Evolutionary conservation across 2,329 filamentous ascomycete genomes (phyloP), one percentile per base, ranked within the genome.

Genomic region (Fusarium camptoceras): DNA sequence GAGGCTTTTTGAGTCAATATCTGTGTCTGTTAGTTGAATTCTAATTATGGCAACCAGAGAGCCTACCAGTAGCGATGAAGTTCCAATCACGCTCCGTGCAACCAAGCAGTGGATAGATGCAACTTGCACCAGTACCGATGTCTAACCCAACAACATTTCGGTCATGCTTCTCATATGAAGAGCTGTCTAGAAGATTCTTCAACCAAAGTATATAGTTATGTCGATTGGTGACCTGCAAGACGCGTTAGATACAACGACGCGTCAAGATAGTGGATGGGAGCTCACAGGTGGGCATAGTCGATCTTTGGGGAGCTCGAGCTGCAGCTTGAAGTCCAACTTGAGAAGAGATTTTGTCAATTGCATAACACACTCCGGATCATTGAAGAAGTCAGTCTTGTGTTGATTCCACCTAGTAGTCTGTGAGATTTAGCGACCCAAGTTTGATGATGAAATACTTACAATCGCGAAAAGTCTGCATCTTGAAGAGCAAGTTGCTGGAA

Each of bases 131-230:
- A 2, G 94, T 97, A 42, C 96, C 96, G 66, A 98, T 91, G 72
- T 97, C 94, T 4, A 97, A 81, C 0, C 95, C 94, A 1, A 86
- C 78, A 4, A 94, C 83, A 43, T 84, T 81, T n/a, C 87, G 81
- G 1, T 76, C 76, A 4, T 78, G 76, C 5, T 78, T 75, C 4
- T 85, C 80, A 70, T 88, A 91, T 0, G 82, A 83, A 0, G 90
- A 91, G 2, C 89, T 90, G 75, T 97, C 94, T 9, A 98, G 77
- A 0, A 99, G 86, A 5, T 87, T 85, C 75, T 97, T 94, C 2
- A 98, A 83, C 94, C 94, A 98, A 11, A 94, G 83, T 22, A 98
- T 88, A 78, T 99, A 99, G 76, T 95, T 96, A 78, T 97, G 91
- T 51, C 94, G 89, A 65, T 88, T 88, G 1, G 86, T 85, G 3